These are phyloP conservation scores for Oryza nivara DNA, from an alignment of 176 grass and related monocot genomes.

Conservation along the genomic window DNA sequence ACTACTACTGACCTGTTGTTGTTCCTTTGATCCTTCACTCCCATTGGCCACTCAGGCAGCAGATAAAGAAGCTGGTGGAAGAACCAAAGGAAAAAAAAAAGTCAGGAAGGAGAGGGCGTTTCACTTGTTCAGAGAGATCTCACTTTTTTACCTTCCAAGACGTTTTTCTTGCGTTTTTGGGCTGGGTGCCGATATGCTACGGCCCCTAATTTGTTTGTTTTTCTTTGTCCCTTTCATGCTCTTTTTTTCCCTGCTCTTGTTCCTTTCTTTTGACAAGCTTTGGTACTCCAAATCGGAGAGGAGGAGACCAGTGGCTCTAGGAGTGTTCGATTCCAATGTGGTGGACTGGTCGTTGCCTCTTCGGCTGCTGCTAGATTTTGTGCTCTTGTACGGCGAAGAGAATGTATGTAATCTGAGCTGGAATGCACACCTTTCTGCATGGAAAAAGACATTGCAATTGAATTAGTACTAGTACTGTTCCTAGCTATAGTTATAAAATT, in stretches of 20 bases:
- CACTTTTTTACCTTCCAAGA: conserved; percentile 46
- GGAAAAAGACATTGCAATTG: conserved; percentile 9
- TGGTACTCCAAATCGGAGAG: conserved; percentile 16
- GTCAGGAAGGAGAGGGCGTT: conserved; percentile 24
- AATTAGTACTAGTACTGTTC: background rate
- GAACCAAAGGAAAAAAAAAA: conserved; percentile 27
- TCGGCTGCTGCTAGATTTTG: conserved; percentile 45
- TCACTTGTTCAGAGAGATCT: conserved; percentile 38
- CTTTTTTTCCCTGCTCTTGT: background rate
- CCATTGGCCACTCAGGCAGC: background rate
- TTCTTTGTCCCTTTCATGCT: conserved; percentile 31
- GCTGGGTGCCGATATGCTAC: conserved; percentile 27
- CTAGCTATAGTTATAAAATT: background rate
- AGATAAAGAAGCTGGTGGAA: conserved; percentile 24
- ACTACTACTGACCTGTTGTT: background rate
- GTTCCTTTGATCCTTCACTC: conserved; percentile 5
- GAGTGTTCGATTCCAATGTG: background rate
- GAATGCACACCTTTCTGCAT: conserved; percentile 19
- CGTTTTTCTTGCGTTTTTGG: conserved; percentile 38
- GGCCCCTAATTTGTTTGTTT: conserved; percentile 45
- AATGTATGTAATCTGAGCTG: conserved; percentile 23
- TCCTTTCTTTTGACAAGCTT: conserved; percentile 55
- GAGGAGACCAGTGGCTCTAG: conserved; percentile 18
- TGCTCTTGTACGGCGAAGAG: conserved; percentile 32
- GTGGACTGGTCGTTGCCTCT: conserved; percentile 38